These are phyloP conservation scores for Ensete ventricosum DNA, from an alignment of 176 grass and related monocot genomes.

Conservation along the genomic window DNA sequence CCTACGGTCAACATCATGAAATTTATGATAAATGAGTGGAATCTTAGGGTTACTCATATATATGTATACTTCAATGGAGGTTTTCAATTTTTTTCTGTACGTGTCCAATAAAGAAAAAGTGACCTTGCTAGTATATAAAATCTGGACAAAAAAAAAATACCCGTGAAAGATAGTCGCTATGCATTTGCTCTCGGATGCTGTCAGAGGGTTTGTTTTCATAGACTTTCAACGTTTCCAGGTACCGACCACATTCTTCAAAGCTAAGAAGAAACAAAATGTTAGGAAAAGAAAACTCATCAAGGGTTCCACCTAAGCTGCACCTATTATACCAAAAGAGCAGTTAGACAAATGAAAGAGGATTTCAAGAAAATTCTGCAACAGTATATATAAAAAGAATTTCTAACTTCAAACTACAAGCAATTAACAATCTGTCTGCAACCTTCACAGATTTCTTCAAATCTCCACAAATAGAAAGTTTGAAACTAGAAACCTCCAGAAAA, in stretches of 20 bases:
- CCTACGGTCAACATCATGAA: background rate
- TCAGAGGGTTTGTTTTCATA: constrained; percentile 97
- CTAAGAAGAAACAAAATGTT: constrained; percentile 40
- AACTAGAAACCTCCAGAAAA: background rate
- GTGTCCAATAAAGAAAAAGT: background rate
- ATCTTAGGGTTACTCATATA: background rate
- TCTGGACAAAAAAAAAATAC: constrained; percentile 29
- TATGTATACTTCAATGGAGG: background rate
- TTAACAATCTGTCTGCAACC: background rate
- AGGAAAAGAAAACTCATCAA: constrained; percentile 6
- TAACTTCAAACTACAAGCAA: constrained; percentile 7
- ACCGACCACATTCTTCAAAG: constrained; percentile 86
- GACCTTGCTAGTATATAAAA: background rate
- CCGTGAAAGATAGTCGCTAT: constrained; percentile 84
- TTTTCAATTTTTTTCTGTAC: background rate
- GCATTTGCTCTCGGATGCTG: constrained; percentile 65
- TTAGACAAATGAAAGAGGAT: background rate
- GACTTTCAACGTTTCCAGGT: constrained; percentile 98
- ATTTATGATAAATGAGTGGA: background rate
- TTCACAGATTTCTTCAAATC: constrained; percentile 7
- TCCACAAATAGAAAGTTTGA: background rate
- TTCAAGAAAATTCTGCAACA: background rate
- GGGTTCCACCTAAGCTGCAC: background rate
- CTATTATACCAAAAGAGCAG: background rate
- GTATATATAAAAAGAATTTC: background rate